Base-by-base conservation (phyloP, 2,329 filamentous ascomycete genomes). In the Colletotrichum sp. region DNA sequence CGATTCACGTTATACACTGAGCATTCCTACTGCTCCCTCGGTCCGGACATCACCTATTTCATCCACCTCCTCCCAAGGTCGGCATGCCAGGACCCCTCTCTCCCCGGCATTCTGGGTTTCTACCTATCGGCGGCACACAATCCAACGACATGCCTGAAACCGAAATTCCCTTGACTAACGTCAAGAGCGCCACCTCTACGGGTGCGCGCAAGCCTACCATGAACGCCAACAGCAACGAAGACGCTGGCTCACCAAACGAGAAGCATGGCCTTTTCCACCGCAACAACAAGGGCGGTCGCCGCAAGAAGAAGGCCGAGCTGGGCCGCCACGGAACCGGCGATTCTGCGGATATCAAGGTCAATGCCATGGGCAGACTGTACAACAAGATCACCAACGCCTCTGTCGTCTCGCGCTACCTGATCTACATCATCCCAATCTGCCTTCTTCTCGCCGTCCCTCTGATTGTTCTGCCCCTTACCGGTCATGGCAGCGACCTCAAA, bases 341-440 rank as follows among this genome's bases (percentile, higher is more conserved):
- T 75, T 83, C 82, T 9, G 89, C 91, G 13, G 90, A 91, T 21
- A 83, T 89, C 36, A 87, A 88, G 36, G 84, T 94, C 77, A 94
- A 92, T 79, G 89, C 89, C 76, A 91, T 95, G 87, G 93, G 93
- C 60, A 88, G 88, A 75, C 80, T 94, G 43, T 93, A 94, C 84
- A 88, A 89, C 80, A 93, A 90, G 82, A 88, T 95, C 77, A 85
- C 94, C 75, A 86, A 88, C 79, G 92, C 92, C 80, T 93, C 91
- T 9, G 87, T 92, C 77, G 80, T 94, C 76, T 93, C 91, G 6
- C 88, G 93, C 62, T 94, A 94, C 81, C 85, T 94, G 64, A 87
- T 94, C 77, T 94, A 94, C 80, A 89, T 94, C 77, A 84, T 93
- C 28, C 93, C 93, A 7, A 85, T 94, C 34, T 91, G 88, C 61